Percentiles rank a stretch among this genome's conserved stretches.
phyloP scores from a whole-genome alignment of 2,329 filamentous ascomycete genomes.

The Mycocentrospora acerina region DNA sequence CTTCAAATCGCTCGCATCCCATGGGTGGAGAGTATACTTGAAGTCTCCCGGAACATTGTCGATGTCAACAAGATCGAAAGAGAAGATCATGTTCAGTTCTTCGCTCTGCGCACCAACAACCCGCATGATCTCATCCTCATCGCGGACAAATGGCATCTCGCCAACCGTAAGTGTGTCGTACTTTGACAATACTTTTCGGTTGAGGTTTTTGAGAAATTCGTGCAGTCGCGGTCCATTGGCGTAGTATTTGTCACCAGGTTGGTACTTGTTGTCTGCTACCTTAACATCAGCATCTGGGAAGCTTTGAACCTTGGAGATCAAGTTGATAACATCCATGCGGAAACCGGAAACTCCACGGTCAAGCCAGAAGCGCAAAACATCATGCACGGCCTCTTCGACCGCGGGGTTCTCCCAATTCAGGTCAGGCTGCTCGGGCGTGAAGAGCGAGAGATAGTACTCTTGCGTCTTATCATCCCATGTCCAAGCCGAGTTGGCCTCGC shows the following conservation, averaged over 20 bases:
- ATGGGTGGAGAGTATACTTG: constrained; percentile 35
- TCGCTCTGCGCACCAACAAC: constrained; percentile 46
- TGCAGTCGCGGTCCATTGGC: constrained; percentile 70
- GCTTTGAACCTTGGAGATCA: constrained; percentile 38
- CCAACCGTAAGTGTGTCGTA: constrained; percentile 68
- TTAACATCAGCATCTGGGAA: constrained; percentile 30
- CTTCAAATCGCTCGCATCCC: constrained; percentile 38
- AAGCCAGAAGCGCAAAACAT: constrained; percentile 78
- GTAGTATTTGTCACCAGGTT: constrained; percentile 55
- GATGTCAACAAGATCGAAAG: constrained; percentile 48
- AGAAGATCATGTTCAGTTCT: constrained; percentile 70
- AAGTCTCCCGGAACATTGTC: constrained; percentile 41
- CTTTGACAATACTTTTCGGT: constrained; percentile 56
- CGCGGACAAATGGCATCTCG: constrained; percentile 60
- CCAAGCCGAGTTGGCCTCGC: constrained; percentile 60
- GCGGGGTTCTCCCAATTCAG: constrained; percentile 77
- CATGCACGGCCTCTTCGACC: constrained; percentile 68
- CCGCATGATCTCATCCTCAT: constrained; percentile 51
- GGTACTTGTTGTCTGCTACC: constrained; percentile 40
- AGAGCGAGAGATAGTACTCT: constrained; percentile 78
- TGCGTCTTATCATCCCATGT: constrained; percentile 68
- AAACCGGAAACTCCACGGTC: constrained; percentile 62
- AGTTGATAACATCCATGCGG: constrained; percentile 45
- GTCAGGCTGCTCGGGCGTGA: constrained; percentile 75
- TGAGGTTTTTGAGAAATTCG: constrained; percentile 68